Percentiles rank a stretch among this genome's conserved stretches.
Evolutionary conservation across 768 basidiomycete species (phyloP).

Genomic region (Auricularia sp.): DNA sequence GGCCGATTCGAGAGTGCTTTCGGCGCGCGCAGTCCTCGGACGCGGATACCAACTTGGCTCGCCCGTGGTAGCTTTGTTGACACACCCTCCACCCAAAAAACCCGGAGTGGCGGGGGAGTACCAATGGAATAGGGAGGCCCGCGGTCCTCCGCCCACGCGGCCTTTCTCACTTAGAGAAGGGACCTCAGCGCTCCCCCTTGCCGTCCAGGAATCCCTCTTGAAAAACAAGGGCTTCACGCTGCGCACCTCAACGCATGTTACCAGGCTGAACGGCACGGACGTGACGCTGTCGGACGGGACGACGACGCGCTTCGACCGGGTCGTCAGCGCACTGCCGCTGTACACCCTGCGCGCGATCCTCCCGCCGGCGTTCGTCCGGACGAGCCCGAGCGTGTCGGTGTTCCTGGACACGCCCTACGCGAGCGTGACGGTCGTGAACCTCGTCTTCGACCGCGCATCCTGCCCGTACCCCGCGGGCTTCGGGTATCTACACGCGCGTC

Average conservation of each 20-base stretch:
- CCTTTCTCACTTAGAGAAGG: constrained; percentile 25
- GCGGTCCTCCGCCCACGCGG: no score
- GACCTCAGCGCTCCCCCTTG: constrained; percentile 22
- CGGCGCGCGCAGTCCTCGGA: constrained; percentile 73
- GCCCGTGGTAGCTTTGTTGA: constrained; percentile 8
- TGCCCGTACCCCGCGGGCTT: background rate
- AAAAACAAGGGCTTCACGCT: constrained; percentile 19
- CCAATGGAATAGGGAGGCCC: no score
- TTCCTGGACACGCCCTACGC: constrained; percentile 62
- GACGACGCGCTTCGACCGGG: constrained; percentile 29
- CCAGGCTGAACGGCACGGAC: background rate
- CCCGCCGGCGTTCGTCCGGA: constrained; percentile 17
- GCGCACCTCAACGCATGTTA: constrained; percentile 20
- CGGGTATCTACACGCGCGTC: background rate
- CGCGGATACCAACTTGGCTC: constrained; percentile 25
- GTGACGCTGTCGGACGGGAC: background rate
- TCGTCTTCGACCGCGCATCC: constrained; percentile 52
- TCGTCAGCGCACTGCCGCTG: constrained; percentile 73
- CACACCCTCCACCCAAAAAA: no score
- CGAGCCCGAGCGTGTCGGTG: constrained; percentile 39
- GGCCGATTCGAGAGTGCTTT: constrained; percentile 65
- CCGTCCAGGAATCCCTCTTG: constrained; percentile 27
- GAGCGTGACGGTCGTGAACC: constrained; percentile 79
- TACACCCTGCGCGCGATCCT: constrained; percentile 39
- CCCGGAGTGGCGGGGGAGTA: no score